Conservation (phyloP, 2,329 filamentous ascomycete genomes). For the Fusarium longipes region DNA sequence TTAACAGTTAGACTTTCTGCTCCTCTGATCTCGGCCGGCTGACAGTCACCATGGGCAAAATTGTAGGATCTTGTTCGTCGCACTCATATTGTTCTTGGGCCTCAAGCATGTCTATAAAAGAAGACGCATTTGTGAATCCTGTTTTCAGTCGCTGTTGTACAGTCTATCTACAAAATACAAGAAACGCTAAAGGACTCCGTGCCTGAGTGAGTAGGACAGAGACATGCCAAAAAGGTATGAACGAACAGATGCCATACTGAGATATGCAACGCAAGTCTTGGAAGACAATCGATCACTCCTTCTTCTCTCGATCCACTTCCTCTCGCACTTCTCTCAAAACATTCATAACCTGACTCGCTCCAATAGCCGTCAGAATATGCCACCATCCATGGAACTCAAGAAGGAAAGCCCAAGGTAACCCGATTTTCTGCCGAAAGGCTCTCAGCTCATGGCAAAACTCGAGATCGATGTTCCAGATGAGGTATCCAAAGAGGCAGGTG, state of each 20-base stretch:
- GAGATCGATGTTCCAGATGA: conserved; percentile 68
- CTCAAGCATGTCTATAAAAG: not conserved
- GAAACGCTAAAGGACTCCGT: not conserved
- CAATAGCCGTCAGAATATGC: conserved; percentile 69
- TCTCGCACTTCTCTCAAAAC: conserved; percentile 46
- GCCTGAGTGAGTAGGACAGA: not conserved
- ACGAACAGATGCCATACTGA: not conserved
- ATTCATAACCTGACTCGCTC: conserved; percentile 58
- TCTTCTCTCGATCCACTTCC: conserved; percentile 37
- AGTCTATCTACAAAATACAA: conserved; percentile 17
- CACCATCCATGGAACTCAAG: conserved; percentile 73
- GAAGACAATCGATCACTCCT: conserved; percentile 7
- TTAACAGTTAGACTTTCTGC: not conserved
- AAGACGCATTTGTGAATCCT: not conserved
- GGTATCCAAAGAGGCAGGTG: conserved; percentile 58
- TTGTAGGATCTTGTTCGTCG: not conserved
- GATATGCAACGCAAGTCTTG: conserved; percentile 1
- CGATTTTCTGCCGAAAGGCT: conserved; percentile 56
- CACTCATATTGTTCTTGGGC: not conserved
- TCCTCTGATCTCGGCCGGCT: not conserved
- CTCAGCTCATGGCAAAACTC: conserved; percentile 63
- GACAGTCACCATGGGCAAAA: not conserved
- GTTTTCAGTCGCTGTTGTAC: not conserved
- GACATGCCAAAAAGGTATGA: not conserved
- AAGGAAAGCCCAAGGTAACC: conserved; percentile 65